These are phyloP conservation scores for Crithidia brevicula DNA, from an alignment of 208 protist species.

Conservation along the genomic window DNA sequence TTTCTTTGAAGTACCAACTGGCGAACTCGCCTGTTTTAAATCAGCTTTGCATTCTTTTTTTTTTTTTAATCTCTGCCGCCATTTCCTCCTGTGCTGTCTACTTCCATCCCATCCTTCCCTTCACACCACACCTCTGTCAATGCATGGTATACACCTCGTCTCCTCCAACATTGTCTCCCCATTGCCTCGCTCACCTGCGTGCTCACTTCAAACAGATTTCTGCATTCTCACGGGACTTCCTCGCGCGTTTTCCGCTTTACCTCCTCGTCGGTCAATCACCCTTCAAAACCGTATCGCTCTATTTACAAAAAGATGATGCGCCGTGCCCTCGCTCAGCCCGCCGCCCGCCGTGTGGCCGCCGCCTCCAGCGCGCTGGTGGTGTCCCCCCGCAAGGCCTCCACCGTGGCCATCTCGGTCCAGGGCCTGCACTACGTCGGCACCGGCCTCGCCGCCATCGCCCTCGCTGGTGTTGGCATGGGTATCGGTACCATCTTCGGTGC, in stretches of 20 bases:
- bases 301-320: conserved; percentile 64
- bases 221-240: background rate
- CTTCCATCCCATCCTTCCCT: too few relatives aligned
- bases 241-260: background rate
- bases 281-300: background rate
- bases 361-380: conserved; percentile 44
- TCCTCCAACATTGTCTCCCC: too few relatives aligned
- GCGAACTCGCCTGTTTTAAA: too few relatives aligned
- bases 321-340: conserved; percentile 50
- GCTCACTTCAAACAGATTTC: too few relatives aligned
- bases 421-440: conserved; percentile 81
- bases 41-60: too few relatives aligned
- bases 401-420: conserved; percentile 72
- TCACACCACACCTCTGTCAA: too few relatives aligned
- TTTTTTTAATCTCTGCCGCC: too few relatives aligned
- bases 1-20: too few relatives aligned
- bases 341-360: conserved; percentile 38
- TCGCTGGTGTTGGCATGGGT: conserved; percentile 70
- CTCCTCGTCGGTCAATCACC: conserved; percentile 1
- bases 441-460: conserved; percentile 76
- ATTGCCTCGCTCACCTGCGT: too few relatives aligned
- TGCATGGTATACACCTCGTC: too few relatives aligned
- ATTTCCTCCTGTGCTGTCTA: too few relatives aligned
- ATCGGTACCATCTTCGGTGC: conserved; percentile 77
- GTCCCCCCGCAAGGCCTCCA: conserved; percentile 54